These are phyloP conservation scores for Gonapodya sp. DNA, from an alignment of 192 early-diverging fungal species.

Conservation along the genomic window DNA sequence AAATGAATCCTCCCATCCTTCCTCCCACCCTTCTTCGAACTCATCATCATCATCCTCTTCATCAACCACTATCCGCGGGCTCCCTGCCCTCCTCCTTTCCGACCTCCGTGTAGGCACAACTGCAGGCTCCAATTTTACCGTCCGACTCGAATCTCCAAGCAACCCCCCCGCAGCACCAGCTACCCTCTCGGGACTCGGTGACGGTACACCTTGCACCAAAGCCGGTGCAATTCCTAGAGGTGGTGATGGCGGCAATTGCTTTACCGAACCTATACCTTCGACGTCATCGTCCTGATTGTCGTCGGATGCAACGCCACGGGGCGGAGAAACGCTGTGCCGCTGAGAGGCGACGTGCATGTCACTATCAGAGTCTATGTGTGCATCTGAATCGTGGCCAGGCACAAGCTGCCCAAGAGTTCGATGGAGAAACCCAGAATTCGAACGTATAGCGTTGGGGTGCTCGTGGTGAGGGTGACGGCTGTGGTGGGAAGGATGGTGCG, in stretches of 20 bases:
- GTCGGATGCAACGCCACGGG: neutral
- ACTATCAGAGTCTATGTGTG: no score
- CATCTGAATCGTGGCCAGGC: no score
- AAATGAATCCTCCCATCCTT: no score
- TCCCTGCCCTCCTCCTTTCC: neutral
- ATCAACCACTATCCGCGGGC: neutral
- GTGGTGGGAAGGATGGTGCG: neutral
- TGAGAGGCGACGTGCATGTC: no score
- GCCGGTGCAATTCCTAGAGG: neutral
- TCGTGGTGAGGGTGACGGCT: no score
- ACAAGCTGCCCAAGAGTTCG: neutral
- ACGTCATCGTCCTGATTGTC: neutral
- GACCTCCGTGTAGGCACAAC: neutral
- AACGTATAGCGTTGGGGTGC: neutral
- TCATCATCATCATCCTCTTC: neutral
- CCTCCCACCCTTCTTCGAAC: no score
- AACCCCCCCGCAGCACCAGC: neutral
- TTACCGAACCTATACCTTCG: neutral
- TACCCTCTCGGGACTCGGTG: no score
- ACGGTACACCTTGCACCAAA: neutral
- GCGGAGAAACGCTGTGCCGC: no score
- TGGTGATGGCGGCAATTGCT: neutral
- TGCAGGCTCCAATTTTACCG: no score
- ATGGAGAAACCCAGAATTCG: neutral
- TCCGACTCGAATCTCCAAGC: no score